These are phyloP conservation scores for Cyclotella sp. DNA, from an alignment of 108 stramenopile genomes.

Conservation along the genomic window DNA sequence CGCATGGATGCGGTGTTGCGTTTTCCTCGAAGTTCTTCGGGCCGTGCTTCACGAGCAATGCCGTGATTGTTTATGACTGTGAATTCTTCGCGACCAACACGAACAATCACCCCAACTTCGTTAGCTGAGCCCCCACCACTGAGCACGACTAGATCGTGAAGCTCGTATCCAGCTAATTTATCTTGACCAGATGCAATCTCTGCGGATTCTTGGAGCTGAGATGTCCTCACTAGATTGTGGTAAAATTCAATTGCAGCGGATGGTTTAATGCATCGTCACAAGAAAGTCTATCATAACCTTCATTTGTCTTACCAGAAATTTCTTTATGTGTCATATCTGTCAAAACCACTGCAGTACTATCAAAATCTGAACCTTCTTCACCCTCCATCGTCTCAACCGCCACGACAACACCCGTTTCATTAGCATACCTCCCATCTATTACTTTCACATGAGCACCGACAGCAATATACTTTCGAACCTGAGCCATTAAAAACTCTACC, in stretches of 20 bases:
- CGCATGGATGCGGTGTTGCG: constrained; percentile 80
- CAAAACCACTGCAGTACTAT: constrained; percentile 89
- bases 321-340: constrained; percentile 94
- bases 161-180: constrained; percentile 87
- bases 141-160: constrained; percentile 89
- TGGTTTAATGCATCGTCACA: background rate
- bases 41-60: constrained; percentile 81
- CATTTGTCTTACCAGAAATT: constrained; percentile 62
- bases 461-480: constrained; percentile 93
- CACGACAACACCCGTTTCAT: constrained; percentile 95
- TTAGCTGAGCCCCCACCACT: constrained; percentile 90
- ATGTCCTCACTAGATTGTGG: constrained; percentile 63
- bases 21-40: constrained; percentile 92
- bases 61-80: constrained; percentile 92
- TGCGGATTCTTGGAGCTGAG: constrained; percentile 86
- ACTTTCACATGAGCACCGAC: constrained; percentile 97
- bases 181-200: constrained; percentile 90
- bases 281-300: background rate
- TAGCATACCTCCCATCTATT: constrained; percentile 92
- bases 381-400: constrained; percentile 84
- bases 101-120: constrained; percentile 92
- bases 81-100: constrained; percentile 92
- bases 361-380: constrained; percentile 59
- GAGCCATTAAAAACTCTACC: constrained; percentile 88
- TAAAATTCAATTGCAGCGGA: background rate